A percentile compares a stretch with the other conserved stretches of the same genome.
Evolutionary conservation across 495 filamentous ascomycete genomes (phyloP).

Genomic region (Neurospora hispaniola): DNA sequence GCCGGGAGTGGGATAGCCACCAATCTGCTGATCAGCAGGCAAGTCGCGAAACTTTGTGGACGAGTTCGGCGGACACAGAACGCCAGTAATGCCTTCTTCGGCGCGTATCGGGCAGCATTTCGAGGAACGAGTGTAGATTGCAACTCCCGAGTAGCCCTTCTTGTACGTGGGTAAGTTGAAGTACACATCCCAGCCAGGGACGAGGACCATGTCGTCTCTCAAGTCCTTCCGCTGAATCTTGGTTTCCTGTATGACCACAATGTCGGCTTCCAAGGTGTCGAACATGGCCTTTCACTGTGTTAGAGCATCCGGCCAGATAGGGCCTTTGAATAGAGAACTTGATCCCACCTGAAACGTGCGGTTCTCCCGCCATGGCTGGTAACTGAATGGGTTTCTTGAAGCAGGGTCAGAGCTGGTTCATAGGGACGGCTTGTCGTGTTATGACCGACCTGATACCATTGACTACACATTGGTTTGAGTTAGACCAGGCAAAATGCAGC

Average conservation of each 20-base stretch:
- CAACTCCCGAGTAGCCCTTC: slow-evolving; percentile 97
- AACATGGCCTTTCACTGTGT: slow-evolving; percentile 56
- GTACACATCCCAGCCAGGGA: slow-evolving; percentile 93
- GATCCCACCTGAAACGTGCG: slow-evolving; percentile 56
- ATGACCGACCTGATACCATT: slow-evolving; percentile 76
- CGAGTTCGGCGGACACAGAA: slow-evolving; percentile 67
- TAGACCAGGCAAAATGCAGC: background rate
- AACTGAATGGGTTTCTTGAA: slow-evolving; percentile 79
- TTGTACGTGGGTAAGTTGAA: slow-evolving; percentile 89
- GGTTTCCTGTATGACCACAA: slow-evolving; percentile 89
- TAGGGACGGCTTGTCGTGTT: background rate
- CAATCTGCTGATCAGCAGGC: slow-evolving; percentile 69
- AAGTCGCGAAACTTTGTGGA: slow-evolving; percentile 65
- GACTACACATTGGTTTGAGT: slow-evolving; percentile 38
- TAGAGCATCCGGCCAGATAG: background rate
- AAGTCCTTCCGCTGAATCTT: slow-evolving; percentile 96
- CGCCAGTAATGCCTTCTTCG: slow-evolving; percentile 85
- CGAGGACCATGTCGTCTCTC: slow-evolving; percentile 88
- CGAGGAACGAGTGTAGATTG: slow-evolving; percentile 86
- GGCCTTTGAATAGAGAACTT: background rate
- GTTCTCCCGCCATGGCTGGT: slow-evolving; percentile 85
- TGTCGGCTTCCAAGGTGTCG: slow-evolving; percentile 84
- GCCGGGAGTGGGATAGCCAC: slow-evolving; percentile 68
- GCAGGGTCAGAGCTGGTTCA: slow-evolving; percentile 1
- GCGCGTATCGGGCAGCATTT: slow-evolving; percentile 81